Percentiles rank a stretch among this genome's conserved stretches.
Evolutionary conservation across 805 yeast genomes (phyloP).

Genomic region (Lipomyces mesembrius): DNA sequence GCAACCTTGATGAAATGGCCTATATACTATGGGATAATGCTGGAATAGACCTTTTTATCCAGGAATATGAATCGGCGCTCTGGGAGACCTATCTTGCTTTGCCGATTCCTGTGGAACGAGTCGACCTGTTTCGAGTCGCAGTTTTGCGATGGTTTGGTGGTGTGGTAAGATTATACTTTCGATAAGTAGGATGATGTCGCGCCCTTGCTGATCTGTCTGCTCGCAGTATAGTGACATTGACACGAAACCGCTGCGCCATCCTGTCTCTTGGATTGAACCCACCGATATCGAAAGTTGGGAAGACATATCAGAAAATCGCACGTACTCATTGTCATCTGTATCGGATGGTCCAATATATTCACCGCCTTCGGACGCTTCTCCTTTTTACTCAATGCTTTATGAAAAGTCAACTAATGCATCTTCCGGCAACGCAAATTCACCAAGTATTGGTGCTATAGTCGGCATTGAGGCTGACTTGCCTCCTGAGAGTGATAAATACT

Average conservation of each 20-base stretch:
- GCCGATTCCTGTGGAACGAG: conserved; percentile 12
- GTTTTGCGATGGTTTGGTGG: conserved; percentile 14
- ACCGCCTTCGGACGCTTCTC: conserved; percentile 1
- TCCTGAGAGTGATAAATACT: neutral
- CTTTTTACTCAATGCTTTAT: conserved; percentile 5
- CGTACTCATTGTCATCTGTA: conserved; percentile 3
- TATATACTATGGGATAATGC: conserved; percentile 8
- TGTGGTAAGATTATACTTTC: neutral
- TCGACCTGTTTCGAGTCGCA: conserved; percentile 9
- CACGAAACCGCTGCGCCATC: conserved; percentile 11
- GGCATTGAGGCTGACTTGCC: conserved; percentile 11
- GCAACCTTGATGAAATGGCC: conserved; percentile 7
- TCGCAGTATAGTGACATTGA: conserved; percentile 12
- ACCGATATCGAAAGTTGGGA: conserved; percentile 4
- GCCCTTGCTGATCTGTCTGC: neutral
- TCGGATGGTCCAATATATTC: neutral
- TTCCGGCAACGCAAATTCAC: neutral
- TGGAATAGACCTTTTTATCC: neutral
- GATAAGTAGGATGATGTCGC: neutral
- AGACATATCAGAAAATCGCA: neutral
- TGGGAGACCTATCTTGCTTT: conserved; percentile 4
- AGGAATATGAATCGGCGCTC: neutral
- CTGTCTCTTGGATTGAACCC: conserved; percentile 12
- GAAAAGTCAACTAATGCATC: neutral
- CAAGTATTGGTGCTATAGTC: conserved; percentile 2